Evolutionary conservation across 176 grass and related monocot species (phyloP), one percentile per base, ranked within the genome.

Genomic region (Saccharum spontaneum): DNA sequence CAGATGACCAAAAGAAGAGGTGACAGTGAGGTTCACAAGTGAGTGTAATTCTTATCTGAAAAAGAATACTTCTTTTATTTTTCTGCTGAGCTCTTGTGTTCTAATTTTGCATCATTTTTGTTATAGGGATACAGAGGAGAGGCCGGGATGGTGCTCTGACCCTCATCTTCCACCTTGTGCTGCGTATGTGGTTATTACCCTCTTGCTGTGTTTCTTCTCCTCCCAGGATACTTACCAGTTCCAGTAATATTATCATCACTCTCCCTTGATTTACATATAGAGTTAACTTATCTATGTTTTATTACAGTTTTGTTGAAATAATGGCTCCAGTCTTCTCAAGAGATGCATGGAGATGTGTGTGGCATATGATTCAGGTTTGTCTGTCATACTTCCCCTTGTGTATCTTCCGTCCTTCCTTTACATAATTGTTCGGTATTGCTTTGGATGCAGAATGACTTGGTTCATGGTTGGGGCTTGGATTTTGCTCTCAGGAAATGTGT

Each of bases 401-500:
- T 38, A 74, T 6, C 23, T 17, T n/a, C 15, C 0, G 0, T 18
- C 8, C 16, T 64, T 87, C 23, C 14, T 86, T 66, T 2, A 45
- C 79, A 83, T 71, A 67, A 75, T 79, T 36, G 4, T 63, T 59
- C 7, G 2, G 9, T 31, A 38, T 49, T 75, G 3, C 39, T 79
- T 10, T 41, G 16, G 20, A 3, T 17, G 11, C 73, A 95, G 94
- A 95, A 95, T 85, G 95, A 97, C 73, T 94, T 97, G 90, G 83
- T 97, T 82, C 95, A 97, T 69, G 95, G 95, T 69, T 97, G 95
- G 92, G 95, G 95, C 10, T 88, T 97, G 24, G 95, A 97, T 75
- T 97, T 97, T 34, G 88, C 90, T 71, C 81, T 94, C 61, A 83
- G 90, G 80, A 92, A 70, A 84, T 97, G 95, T 5, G 90, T 97